These are phyloP conservation scores for Globisporangium irregulare DNA, from an alignment of 352 stramenopile genomes.

Conservation along the genomic window DNA sequence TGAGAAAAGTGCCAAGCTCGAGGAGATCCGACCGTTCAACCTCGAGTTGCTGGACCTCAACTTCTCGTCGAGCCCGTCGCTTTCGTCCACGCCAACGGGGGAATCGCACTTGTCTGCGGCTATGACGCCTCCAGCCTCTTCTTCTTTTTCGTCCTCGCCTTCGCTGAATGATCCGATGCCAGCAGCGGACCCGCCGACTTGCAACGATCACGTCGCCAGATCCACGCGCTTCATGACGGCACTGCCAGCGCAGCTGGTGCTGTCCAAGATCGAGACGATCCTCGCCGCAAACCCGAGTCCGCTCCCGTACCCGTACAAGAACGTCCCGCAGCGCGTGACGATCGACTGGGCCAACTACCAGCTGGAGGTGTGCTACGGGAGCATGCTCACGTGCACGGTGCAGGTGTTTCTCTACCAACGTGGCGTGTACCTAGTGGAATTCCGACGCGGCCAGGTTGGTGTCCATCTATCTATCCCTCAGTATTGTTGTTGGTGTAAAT, in stretches of 20 bases:
- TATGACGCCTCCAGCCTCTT: background rate
- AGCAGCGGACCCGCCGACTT: constrained; percentile 30
- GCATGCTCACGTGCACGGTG: constrained; percentile 68
- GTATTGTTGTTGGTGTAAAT: background rate
- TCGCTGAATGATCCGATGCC: constrained; percentile 14
- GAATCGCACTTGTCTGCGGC: background rate
- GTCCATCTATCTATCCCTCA: background rate
- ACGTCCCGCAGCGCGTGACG: constrained; percentile 44
- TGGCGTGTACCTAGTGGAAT: constrained; percentile 80
- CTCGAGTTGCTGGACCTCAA: constrained; percentile 22
- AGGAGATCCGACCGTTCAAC: constrained; percentile 28
- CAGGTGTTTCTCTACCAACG: constrained; percentile 80
- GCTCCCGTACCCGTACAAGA: constrained; percentile 40
- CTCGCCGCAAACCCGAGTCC: constrained; percentile 39
- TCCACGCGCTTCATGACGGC: constrained; percentile 75
- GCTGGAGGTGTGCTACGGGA: constrained; percentile 62
- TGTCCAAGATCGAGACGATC: constrained; percentile 64
- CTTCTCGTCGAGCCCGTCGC: background rate
- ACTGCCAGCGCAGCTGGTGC: constrained; percentile 56
- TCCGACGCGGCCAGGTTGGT: constrained; percentile 62
- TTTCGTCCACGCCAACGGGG: constrained; percentile 13
- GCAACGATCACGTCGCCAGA: constrained; percentile 61
- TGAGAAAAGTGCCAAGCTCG: constrained; percentile 44
- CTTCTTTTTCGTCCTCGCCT: background rate
- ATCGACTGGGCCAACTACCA: constrained; percentile 78